These are phyloP conservation scores for Punica granatum DNA, from an alignment of 345 rosid genomes.

Conservation along the genomic window DNA sequence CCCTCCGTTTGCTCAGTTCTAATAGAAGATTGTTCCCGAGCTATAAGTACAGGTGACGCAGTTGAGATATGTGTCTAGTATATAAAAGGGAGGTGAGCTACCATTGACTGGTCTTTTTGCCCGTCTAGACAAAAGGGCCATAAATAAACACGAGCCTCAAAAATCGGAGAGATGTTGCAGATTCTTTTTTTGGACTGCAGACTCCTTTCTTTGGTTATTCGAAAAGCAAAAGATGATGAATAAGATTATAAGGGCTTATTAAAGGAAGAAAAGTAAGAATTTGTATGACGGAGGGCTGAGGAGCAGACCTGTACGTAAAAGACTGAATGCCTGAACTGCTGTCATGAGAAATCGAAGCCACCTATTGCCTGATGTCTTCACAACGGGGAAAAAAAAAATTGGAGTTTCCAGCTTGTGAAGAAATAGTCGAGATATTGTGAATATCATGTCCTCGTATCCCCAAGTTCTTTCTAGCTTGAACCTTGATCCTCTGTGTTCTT, in stretches of 20 bases:
- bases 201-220: slow-evolving; percentile 21
- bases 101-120: neutral
- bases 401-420: slow-evolving; percentile 2
- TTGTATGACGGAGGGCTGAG: neutral
- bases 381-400: neutral
- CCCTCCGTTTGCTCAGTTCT: neutral
- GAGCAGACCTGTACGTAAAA: neutral
- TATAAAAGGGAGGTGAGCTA: neutral
- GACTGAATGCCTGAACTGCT: neutral
- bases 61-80: neutral
- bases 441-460: neutral
- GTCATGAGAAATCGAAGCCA: neutral
- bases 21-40: neutral
- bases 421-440: neutral
- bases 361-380: neutral
- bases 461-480: slow-evolving; percentile 3
- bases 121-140: neutral
- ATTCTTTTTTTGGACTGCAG: slow-evolving; percentile 14
- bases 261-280: neutral
- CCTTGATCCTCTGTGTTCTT: slow-evolving; percentile 10
- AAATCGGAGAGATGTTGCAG: neutral
- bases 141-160: neutral
- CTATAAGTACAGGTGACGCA: neutral
- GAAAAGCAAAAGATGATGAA: slow-evolving; percentile 21
- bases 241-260: slow-evolving; percentile 16